Evolutionary conservation across 23 red algal genomes (phyloP).

Genomic region (Gracilariopsis chorda): DNA sequence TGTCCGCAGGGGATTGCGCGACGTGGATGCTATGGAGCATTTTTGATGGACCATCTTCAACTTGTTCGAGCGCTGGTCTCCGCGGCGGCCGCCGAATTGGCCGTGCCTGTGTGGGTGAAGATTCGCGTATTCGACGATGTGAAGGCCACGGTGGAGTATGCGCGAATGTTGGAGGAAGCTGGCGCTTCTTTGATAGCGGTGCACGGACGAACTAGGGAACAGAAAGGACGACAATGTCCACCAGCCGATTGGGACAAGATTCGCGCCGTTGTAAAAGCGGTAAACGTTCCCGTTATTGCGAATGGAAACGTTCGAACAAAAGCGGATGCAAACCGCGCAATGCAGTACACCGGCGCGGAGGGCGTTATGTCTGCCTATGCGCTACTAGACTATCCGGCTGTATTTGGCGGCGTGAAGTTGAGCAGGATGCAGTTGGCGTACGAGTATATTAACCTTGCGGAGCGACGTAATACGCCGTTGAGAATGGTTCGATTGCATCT

Average conservation of each 20-base stretch:
- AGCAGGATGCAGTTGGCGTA: slow-evolving; percentile 62
- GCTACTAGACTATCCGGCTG: slow-evolving; percentile 80
- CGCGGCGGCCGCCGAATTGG: slow-evolving; percentile 39
- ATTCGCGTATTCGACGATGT: slow-evolving; percentile 93
- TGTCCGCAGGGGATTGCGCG: slow-evolving; percentile 97
- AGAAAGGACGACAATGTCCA: slow-evolving; percentile 76
- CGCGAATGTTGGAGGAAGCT: slow-evolving; percentile 76
- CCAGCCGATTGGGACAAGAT: slow-evolving; percentile 89
- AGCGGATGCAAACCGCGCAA: slow-evolving; percentile 69
- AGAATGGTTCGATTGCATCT: slow-evolving; percentile 73
- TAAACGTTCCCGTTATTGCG: slow-evolving; percentile 88
- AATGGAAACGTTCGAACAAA: slow-evolving; percentile 85
- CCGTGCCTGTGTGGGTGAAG: slow-evolving; percentile 91
- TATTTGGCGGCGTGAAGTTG: slow-evolving; percentile 33
- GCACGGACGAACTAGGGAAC: slow-evolving; percentile 93
- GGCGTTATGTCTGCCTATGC: slow-evolving; percentile 86
- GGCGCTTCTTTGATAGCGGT: slow-evolving; percentile 94
- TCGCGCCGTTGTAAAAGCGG: slow-evolving; percentile 62
- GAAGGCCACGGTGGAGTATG: slow-evolving; percentile 74
- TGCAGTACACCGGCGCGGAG: slow-evolving; percentile 68
- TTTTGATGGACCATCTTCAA: slow-evolving; percentile 86
- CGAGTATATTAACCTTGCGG: slow-evolving; percentile 80
- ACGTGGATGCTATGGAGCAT: slow-evolving; percentile 89
- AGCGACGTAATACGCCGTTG: slow-evolving; percentile 53
- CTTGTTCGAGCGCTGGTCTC: slow-evolving; percentile 64